These are phyloP conservation scores for Zymoseptoria brevis DNA, from an alignment of 2,329 filamentous ascomycete genomes.

Conservation along the genomic window DNA sequence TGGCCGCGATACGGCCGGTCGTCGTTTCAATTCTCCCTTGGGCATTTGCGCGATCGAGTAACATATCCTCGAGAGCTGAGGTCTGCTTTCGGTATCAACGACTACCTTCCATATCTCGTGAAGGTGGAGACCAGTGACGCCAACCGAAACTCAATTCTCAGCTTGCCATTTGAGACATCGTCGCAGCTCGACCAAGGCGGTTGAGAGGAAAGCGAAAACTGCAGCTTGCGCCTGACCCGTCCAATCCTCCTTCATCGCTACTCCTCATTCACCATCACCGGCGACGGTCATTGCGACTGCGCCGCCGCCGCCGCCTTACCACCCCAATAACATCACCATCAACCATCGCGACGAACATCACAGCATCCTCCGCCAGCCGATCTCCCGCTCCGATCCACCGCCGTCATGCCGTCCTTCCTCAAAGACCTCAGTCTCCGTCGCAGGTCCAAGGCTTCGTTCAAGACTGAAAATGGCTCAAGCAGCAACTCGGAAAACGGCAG, in stretches of 20 bases:
- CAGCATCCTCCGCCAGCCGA: background rate
- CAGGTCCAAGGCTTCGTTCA: conserved; percentile 13
- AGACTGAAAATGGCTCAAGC: conserved; percentile 39
- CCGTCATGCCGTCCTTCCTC: conserved; percentile 18
- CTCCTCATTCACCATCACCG: background rate
- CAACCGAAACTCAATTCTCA: background rate
- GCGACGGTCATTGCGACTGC: background rate
- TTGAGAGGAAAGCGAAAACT: background rate
- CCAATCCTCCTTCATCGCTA: background rate
- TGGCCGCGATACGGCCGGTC: background rate
- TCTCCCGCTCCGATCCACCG: background rate
- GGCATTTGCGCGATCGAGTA: background rate
- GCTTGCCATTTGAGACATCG: background rate
- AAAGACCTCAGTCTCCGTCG: conserved; percentile 17
- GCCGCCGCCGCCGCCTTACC: background rate
- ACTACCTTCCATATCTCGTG: background rate
- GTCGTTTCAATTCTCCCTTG: background rate
- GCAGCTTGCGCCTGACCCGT: background rate
- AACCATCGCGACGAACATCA: background rate
- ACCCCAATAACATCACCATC: background rate
- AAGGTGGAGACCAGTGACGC: background rate
- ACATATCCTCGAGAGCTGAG: background rate
- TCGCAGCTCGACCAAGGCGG: background rate
- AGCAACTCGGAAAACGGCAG: conserved; percentile 45
- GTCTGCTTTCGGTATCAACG: background rate